Conservation (phyloP, 2,329 filamentous ascomycete genomes). For the Penicillium occitanis region DNA sequence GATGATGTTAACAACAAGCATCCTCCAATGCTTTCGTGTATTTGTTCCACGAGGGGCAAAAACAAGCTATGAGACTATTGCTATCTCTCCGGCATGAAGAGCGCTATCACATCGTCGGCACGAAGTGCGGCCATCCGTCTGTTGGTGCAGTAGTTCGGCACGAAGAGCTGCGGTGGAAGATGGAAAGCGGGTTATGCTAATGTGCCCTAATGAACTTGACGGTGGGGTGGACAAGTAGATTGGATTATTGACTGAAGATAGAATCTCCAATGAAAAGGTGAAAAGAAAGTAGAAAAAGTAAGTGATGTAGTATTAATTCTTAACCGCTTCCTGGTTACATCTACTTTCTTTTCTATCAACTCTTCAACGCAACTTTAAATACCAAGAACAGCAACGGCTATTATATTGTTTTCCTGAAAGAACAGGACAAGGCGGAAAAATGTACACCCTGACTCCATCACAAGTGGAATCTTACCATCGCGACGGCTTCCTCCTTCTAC, state of each 20-base stretch:
- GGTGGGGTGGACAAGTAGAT: not conserved
- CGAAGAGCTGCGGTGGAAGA: conserved; percentile 17
- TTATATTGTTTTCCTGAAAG: not conserved
- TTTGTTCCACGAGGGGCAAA: not conserved
- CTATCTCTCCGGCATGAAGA: conserved; percentile 5
- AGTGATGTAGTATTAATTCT: not conserved
- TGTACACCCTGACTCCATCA: conserved; percentile 24
- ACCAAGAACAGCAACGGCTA: not conserved
- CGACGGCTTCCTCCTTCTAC: conserved; percentile 31
- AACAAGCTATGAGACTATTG: not conserved
- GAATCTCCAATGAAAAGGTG: not conserved
- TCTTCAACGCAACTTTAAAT: not conserved
- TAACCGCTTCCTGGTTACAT: not conserved
- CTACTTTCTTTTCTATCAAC: not conserved
- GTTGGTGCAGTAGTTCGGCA: conserved; percentile 24
- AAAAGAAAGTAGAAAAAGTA: not conserved
- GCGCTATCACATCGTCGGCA: conserved; percentile 20
- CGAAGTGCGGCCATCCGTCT: conserved; percentile 24
- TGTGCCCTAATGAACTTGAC: not conserved
- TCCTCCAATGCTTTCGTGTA: not conserved
- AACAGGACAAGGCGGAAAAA: not conserved
- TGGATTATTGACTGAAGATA: not conserved
- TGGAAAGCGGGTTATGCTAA: not conserved
- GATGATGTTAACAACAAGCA: not conserved
- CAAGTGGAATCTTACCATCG: conserved; percentile 29